Percentiles rank a stretch among this genome's conserved stretches.
phyloP scores from a whole-genome alignment of 805 yeast species.

The Candida tammaniensis region DNA sequence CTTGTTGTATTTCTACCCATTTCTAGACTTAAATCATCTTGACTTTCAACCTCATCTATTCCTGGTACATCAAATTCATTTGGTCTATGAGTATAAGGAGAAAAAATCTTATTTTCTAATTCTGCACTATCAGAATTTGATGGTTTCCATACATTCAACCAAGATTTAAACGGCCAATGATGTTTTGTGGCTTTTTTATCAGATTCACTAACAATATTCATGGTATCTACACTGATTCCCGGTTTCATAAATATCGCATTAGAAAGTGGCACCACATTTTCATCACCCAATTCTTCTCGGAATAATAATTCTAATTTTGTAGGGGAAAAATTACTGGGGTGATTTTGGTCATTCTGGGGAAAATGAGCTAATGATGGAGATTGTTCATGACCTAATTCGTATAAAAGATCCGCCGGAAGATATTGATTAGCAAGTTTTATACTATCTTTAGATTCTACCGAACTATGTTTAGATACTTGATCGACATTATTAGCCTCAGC shows the following conservation, averaged over 20 bases:
- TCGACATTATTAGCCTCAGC: neutral
- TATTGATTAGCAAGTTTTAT: conserved; percentile 2
- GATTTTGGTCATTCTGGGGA: neutral
- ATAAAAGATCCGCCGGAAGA: conserved; percentile 4
- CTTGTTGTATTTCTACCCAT: conserved; percentile 4
- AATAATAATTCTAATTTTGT: conserved; percentile 7
- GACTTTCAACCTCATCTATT: conserved; percentile 14
- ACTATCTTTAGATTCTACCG: too few species aligned
- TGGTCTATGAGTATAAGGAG: conserved; percentile 26
- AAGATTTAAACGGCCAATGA: too few species aligned
- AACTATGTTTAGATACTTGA: neutral
- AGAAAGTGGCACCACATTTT: conserved; percentile 14
- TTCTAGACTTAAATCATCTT: neutral
- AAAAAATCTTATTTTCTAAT: conserved; percentile 23
- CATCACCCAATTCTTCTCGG: conserved; percentile 11
- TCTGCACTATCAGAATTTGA: conserved; percentile 12
- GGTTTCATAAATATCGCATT: conserved; percentile 8
- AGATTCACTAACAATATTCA: too few species aligned
- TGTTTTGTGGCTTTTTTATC: conserved; percentile 1
- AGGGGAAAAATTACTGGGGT: conserved; percentile 3
- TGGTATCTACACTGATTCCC: conserved; percentile 1
- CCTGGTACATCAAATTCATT: conserved; percentile 20
- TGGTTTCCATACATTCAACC: neutral
- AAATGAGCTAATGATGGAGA: neutral
- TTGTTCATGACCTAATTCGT: conserved; percentile 4